Conservation (phyloP, 2,329 filamentous ascomycete genomes). For the Cladophialophora psammophila region DNA sequence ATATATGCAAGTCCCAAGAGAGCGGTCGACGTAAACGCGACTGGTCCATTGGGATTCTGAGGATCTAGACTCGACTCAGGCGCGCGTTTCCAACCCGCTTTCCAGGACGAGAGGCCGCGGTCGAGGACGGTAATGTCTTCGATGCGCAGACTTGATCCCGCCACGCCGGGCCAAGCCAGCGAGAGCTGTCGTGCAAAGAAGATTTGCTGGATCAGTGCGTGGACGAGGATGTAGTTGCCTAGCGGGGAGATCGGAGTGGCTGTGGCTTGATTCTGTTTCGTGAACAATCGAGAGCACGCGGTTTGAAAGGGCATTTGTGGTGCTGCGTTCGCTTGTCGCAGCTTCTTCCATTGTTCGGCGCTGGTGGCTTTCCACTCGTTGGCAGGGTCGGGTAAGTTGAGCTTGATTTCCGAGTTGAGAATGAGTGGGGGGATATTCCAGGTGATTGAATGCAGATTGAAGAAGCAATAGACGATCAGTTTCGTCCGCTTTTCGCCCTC, state of each 20-base stretch:
- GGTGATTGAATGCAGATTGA: slow-evolving; percentile 67
- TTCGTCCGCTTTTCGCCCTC: slow-evolving; percentile 64
- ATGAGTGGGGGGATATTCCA: slow-evolving; percentile 68
- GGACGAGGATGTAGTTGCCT: slow-evolving; percentile 63
- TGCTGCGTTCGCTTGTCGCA: slow-evolving; percentile 36
- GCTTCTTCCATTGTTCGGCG: slow-evolving; percentile 58
- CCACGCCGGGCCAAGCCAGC: slow-evolving; percentile 53
- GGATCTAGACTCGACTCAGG: slow-evolving; percentile 63
- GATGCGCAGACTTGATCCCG: slow-evolving; percentile 51
- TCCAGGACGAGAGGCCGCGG: slow-evolving; percentile 59
- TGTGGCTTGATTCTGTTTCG: slow-evolving; percentile 48
- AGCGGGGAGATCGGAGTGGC: slow-evolving; percentile 54
- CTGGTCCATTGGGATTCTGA: slow-evolving; percentile 59
- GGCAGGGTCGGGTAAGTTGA: slow-evolving; percentile 62
- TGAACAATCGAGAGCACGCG: slow-evolving; percentile 54
- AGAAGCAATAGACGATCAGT: slow-evolving; percentile 64
- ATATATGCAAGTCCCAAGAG: slow-evolving; percentile 58
- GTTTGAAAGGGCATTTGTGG: slow-evolving; percentile 50
- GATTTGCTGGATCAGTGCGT: slow-evolving; percentile 63
- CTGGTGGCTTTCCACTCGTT: slow-evolving; percentile 64
- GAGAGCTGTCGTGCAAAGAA: slow-evolving; percentile 60
- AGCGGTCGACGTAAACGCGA: slow-evolving; percentile 61
- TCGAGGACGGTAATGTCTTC: slow-evolving; percentile 57
- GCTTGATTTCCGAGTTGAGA: slow-evolving; percentile 61
- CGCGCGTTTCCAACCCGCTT: slow-evolving; percentile 60